Evolutionary conservation across 139 green algal genomes (phyloP), one percentile per base, ranked within the genome.

Genomic region (Asterochloris erici): DNA sequence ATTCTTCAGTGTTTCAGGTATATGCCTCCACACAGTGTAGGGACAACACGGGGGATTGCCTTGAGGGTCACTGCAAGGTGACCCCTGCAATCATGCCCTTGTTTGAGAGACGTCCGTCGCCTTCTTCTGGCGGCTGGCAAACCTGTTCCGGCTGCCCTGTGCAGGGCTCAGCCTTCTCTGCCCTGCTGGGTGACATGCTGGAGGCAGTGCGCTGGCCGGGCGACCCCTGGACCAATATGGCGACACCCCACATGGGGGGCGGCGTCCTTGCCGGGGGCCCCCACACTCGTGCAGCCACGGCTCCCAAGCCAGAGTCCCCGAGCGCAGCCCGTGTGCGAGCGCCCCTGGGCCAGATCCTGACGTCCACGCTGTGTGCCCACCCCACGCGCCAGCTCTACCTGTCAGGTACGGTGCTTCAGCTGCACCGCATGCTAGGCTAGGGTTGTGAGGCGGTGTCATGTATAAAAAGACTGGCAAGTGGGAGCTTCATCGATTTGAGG

Each of bases 131-230:
- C 38, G 61, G 12, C 27, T 77, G 14, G 73, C 10, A 63, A 26
- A 27, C 0, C 24, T 19, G 26, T 9, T 27, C 38, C 38, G 13
- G 16, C 9, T 64, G 28, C 38, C 19, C 64, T 82, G 27, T 74
- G 82, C 77, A 86, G 83, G 78, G 83, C 23, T 81, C 71, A 14
- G 68, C 68, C 12, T 86, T 86, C 63, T 81, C 83, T 63, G 70
- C 78, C 6, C 60, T 86, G 70, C 60, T 86, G 61, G 28, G 62
- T 13, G 83, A 83, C 54, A 82, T 91, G 84, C 62, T 91, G 54
- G 88, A 89, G 28, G 82, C 87, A 23, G 78, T 91, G 63, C n/a
- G 86, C 6, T 91, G 88, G 88, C 84, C 88, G 13, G 77, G 83
- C 23, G 87, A 90, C 70, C 86, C 86, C 76, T 88, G 81, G 84